Base-by-base conservation (phyloP, 495 filamentous ascomycete species). In the Penicillium argentinense region DNA sequence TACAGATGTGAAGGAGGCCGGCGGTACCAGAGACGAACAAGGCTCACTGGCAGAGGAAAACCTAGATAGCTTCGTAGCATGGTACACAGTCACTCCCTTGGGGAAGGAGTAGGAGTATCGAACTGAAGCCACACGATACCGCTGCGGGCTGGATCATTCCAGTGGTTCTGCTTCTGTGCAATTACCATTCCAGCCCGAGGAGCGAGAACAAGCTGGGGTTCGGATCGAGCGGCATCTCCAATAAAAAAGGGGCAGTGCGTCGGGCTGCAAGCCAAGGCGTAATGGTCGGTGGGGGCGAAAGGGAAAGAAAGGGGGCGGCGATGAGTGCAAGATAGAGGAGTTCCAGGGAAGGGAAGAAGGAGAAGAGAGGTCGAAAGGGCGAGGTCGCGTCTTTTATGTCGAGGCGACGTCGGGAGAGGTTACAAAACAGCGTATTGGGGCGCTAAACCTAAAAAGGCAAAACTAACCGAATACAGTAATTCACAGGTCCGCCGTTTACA, bases 191-290 rank as follows among this genome's bases (percentile, higher is more conserved):
- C 46, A 55, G 45, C 25, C 11, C 25, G 11, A 26, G 25, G 37
- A 24, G 47, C 38, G 37, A 56, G 41, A 47, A 56, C 42, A 23
- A 56, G 42, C 42, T 42, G 30, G 33, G 42, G 5, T 16, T 51
- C 42, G 38, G 42, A 56, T 56, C 29, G 53, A 51, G 53, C 53
- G 53, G 47, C 42, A 51, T 51, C 47, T 51, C 47, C 38, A 22
- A 13, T 51, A 38, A 51, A 51, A 56, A 56, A 51, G 42, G 53
- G 53, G 42, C 33, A 56, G 53, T 51, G 47, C 49, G 25, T 26
- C 37, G 49, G 49, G 42, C 42, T 47, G 48, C 21, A 51, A 45
- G 45, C 32, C 33, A 51, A 51, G 14, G 48, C 41, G 34, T 22
- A 49, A 32, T 45, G 26, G 51, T 54, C 38, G 45, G 51, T 49